phyloP scores from a whole-genome alignment of 2,329 filamentous ascomycete genomes.

The Diaporthe nobilis region DNA sequence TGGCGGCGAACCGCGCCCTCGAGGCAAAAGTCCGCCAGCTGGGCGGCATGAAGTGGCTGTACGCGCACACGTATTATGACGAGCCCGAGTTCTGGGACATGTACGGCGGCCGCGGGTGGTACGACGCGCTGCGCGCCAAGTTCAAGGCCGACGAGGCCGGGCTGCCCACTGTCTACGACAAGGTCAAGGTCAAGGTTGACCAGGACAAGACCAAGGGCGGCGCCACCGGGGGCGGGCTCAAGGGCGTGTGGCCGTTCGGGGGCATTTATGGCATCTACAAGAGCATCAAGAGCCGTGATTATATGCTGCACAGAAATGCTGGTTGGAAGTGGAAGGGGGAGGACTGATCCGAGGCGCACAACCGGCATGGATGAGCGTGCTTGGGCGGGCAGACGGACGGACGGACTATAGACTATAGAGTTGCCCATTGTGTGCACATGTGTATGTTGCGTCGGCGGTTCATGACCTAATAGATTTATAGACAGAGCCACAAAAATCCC shows the following conservation, averaged over 20 bases:
- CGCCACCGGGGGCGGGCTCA: slow-evolving; percentile 60
- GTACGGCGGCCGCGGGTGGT: slow-evolving; percentile 71
- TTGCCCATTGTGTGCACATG: not conserved
- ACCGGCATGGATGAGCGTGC: not conserved
- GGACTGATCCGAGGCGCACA: slow-evolving; percentile 32
- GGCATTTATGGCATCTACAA: slow-evolving; percentile 73
- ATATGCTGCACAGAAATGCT: slow-evolving; percentile 66
- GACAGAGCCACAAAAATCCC: not conserved
- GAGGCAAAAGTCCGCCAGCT: slow-evolving; percentile 78
- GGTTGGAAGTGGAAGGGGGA: slow-evolving; percentile 66
- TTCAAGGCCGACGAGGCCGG: slow-evolving; percentile 68
- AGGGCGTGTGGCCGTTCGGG: slow-evolving; percentile 67
- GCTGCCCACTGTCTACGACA: slow-evolving; percentile 79
- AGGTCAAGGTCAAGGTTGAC: slow-evolving; percentile 72
- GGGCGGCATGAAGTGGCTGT: slow-evolving; percentile 88
- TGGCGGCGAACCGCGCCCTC: slow-evolving; percentile 77
- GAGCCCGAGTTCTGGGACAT: slow-evolving; percentile 78
- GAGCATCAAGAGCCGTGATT: slow-evolving; percentile 70
- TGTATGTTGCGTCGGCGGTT: not conserved
- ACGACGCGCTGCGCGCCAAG: slow-evolving; percentile 73
- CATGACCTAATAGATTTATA: not conserved
- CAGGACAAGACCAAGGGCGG: slow-evolving; percentile 50
- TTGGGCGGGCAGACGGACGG: not conserved
- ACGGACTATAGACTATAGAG: not conserved
- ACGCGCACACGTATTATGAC: slow-evolving; percentile 88